A percentile compares a stretch with the other conserved stretches of the same genome.
These are phyloP conservation scores for Desmodesmus armatus DNA, from an alignment of 139 green algal genomes.

Conservation along the genomic window DNA sequence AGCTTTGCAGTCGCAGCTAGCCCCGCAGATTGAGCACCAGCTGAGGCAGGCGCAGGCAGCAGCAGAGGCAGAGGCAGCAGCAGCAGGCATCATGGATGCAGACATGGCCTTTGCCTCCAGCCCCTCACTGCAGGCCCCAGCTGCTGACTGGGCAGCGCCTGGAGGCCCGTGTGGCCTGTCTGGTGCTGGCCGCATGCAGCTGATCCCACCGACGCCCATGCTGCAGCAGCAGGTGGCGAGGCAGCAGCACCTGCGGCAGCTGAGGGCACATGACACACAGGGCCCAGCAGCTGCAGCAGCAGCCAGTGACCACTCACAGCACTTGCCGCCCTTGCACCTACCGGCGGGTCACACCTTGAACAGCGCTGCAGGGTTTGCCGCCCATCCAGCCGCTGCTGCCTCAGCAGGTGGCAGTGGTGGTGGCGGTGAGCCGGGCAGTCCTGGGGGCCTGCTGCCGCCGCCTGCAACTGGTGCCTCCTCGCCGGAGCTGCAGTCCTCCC, in stretches of 20 bases:
- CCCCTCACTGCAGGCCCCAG: background rate
- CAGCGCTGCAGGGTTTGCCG: background rate
- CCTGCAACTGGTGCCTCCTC: background rate
- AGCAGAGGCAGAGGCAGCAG: background rate
- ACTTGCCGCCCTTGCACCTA: background rate
- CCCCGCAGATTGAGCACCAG: background rate
- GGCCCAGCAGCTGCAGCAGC: background rate
- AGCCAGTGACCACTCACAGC: background rate
- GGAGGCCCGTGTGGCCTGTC: background rate
- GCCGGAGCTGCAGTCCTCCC: background rate
- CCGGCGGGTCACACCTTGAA: background rate
- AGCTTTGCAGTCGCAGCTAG: background rate
- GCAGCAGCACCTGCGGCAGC: background rate
- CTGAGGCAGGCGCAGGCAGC: background rate
- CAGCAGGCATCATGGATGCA: background rate
- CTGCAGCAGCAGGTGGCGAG: constrained; percentile 34
- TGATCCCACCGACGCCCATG: constrained; percentile 36
- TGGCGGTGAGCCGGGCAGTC: background rate
- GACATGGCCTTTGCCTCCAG: background rate
- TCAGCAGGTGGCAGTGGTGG: background rate
- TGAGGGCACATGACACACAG: background rate
- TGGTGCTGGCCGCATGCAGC: background rate
- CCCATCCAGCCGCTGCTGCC: background rate
- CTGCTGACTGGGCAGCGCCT: background rate
- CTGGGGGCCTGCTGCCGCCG: background rate